These are phyloP conservation scores for Puccinia polysora DNA, from an alignment of 1,284 basidiomycete species.

Conservation along the genomic window DNA sequence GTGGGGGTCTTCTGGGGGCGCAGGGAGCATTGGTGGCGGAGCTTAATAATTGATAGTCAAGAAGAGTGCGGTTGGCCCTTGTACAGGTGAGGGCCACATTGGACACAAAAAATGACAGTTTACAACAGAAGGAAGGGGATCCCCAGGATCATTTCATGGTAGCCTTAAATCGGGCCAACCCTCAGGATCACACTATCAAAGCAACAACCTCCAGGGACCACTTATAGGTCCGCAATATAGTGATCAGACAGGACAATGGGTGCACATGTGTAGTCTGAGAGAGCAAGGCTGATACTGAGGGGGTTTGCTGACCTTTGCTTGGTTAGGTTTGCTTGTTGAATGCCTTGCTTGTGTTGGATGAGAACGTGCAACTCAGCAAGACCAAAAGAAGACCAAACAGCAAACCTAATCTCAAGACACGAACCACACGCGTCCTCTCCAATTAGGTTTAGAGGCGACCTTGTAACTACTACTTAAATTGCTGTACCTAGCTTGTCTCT, in stretches of 20 bases:
- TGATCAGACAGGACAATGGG: not conserved
- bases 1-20: too few relatives aligned
- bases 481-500: too few relatives aligned
- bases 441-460: too few relatives aligned
- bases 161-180: not conserved
- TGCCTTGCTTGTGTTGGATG: too few relatives aligned
- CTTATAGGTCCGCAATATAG: not conserved
- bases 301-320: not conserved
- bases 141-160: conserved; percentile 8
- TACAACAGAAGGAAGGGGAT: conserved; percentile 1
- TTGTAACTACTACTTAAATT: too few relatives aligned
- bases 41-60: not conserved
- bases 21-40: not conserved
- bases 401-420: too few relatives aligned
- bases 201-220: too few relatives aligned
- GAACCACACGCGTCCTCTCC: too few relatives aligned
- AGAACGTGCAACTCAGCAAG: too few relatives aligned
- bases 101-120: not conserved
- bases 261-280: too few relatives aligned
- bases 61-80: not conserved
- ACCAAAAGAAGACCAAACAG: too few relatives aligned
- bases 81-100: not conserved
- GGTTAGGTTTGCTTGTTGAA: too few relatives aligned
- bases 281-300: not conserved
- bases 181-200: not conserved